Evolutionary conservation across 805 yeast species (phyloP), one percentile per base, ranked within the genome.

Genomic region (Starmerella powellii): DNA sequence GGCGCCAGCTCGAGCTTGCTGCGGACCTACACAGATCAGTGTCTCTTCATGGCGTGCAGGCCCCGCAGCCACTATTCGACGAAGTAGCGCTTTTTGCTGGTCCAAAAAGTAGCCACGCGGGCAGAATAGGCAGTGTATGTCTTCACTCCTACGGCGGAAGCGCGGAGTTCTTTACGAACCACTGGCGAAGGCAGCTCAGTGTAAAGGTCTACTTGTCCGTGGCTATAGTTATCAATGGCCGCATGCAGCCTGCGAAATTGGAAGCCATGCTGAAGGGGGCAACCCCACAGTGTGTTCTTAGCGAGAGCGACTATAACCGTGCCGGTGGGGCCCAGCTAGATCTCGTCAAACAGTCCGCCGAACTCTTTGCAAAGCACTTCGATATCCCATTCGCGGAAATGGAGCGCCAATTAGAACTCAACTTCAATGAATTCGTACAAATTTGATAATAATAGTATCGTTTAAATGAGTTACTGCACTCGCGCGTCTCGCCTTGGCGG

Each of bases 91-190:
- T 36, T 11, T 31, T 23, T 23, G 26, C 13, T 33, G 27, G 16
- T 11, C 15, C 10, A 21, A 16, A 30, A 6, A 4, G n/a, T 6
- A 8, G 11, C 12, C 19, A 41, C 33, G 31, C 42, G 27, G 49
- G 50, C 27, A 49, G 51, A 2, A 56, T 59, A 10, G 59, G 70
- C 2, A 57, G 64, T 2, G 60, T 86, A 1, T 74, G 83, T 30
- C 65, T 91, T 19, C 97, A 88, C 56, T 84, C 95, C 0, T 91
- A 76, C 58, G 74, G 85, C 6, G 97, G 97, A 0, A 78, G 94
- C 2, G 48, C 67, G 0, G 95, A 85, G 33, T 84, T 59, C 36
- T 48, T 56, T 18, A 39, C 38, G 5, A 43, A 48, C 19, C 44
- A 48, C 31, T 59, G 59, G 61, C 49, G 45, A 13, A 37, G 35